Conservation (phyloP, 2,329 filamentous ascomycete species). For the Aureobasidium sp. region DNA sequence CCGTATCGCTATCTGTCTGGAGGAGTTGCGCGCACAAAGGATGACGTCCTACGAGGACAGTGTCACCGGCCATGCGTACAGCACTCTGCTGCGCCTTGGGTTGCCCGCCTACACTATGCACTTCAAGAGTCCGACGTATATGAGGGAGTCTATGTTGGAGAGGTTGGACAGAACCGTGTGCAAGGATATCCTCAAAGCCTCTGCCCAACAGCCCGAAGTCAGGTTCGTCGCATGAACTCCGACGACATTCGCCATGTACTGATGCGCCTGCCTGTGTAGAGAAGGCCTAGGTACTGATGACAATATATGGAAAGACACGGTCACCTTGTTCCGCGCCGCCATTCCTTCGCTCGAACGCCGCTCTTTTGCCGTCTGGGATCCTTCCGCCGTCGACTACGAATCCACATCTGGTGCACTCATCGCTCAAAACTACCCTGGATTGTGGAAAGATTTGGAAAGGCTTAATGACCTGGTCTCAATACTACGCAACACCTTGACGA, state of each 20-base stretch:
- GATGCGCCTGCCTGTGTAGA: constrained; percentile 25
- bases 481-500: constrained; percentile 53
- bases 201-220: constrained; percentile 47
- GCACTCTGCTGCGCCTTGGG: constrained; percentile 38
- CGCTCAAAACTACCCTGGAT: constrained; percentile 47
- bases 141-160: constrained; percentile 50
- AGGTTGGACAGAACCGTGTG: constrained; percentile 46
- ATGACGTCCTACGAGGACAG: constrained; percentile 10
- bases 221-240: constrained; percentile 28
- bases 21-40: not conserved
- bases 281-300: constrained; percentile 49
- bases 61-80: constrained; percentile 25
- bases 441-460: constrained; percentile 55
- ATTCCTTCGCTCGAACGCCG: constrained; percentile 54
- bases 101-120: constrained; percentile 46
- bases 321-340: constrained; percentile 48
- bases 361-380: constrained; percentile 53
- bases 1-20: not conserved
- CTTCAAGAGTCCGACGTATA: constrained; percentile 52
- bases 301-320: constrained; percentile 52
- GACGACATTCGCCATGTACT: not conserved
- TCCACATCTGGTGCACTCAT: constrained; percentile 53
- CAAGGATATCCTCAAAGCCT: constrained; percentile 52
- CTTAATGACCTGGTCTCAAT: constrained; percentile 55
- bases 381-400: constrained; percentile 47